Percentiles rank a stretch among this genome's conserved stretches.
Conservation (phyloP, 192 early-diverging fungal species). For the Spinellus fusiger region DNA sequence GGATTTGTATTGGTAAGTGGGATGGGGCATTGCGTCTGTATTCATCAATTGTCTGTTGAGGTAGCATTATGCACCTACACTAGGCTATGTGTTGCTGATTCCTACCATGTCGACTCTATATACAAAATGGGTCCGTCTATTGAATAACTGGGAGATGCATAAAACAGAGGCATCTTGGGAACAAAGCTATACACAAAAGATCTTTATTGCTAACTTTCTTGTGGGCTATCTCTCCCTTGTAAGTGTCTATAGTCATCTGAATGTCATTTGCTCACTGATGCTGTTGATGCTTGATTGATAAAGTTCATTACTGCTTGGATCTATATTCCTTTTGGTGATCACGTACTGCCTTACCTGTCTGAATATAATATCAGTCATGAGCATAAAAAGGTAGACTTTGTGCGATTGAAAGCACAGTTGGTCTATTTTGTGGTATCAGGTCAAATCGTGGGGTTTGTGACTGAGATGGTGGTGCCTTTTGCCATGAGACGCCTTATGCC, state of each 20-base stretch:
- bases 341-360: conserved; percentile 51
- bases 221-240: conserved; percentile 74
- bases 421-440: conserved; percentile 79
- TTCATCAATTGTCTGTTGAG: neutral
- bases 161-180: conserved; percentile 64
- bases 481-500: conserved; percentile 42
- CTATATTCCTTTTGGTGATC: conserved; percentile 78
- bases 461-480: conserved; percentile 73
- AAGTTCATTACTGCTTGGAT: conserved; percentile 78
- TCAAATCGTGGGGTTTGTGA: conserved; percentile 70
- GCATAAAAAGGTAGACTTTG: conserved; percentile 44
- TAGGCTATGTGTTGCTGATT: conserved; percentile 68
- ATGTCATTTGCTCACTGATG: neutral
- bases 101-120: conserved; percentile 67
- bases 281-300: neutral
- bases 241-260: neutral
- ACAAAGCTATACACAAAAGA: conserved; percentile 69
- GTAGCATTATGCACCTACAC: conserved; percentile 63
- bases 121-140: conserved; percentile 44
- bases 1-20: conserved; percentile 42
- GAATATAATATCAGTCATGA: conserved; percentile 27
- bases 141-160: conserved; percentile 85
- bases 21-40: neutral
- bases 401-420: conserved; percentile 52
- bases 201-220: conserved; percentile 83